These are phyloP conservation scores for Glomus cerebriforme DNA, from an alignment of 192 early-diverging fungal genomes.

Conservation along the genomic window DNA sequence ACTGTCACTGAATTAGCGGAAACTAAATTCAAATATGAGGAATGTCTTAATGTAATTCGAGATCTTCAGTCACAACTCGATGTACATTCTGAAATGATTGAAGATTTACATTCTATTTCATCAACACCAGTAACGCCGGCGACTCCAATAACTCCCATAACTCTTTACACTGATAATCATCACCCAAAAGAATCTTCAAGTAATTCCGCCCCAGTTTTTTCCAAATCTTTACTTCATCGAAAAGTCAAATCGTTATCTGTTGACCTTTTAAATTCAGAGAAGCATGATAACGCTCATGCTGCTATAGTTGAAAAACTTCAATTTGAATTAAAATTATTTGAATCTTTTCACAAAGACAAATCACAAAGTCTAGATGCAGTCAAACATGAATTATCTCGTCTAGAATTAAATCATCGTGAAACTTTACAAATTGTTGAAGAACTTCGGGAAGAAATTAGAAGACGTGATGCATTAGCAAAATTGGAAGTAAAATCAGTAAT, in stretches of 20 bases:
- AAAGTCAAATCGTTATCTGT: slow-evolving; percentile 19
- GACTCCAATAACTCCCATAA: not conserved
- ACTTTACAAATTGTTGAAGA: slow-evolving; percentile 28
- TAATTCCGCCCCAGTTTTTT: not conserved
- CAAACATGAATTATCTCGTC: slow-evolving; percentile 14
- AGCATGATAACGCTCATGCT: not conserved
- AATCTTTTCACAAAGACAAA: slow-evolving; percentile 19
- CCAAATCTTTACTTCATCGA: not conserved
- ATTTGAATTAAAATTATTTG: slow-evolving; percentile 17
- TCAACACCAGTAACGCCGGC: not conserved
- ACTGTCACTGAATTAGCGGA: not conserved
- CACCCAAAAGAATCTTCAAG: not conserved
- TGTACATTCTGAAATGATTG: not conserved
- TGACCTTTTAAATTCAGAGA: slow-evolving; percentile 1
- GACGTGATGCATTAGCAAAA: slow-evolving; percentile 15
- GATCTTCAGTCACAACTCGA: not conserved
- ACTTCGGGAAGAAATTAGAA: slow-evolving; percentile 24
- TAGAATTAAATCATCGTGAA: slow-evolving; percentile 23
- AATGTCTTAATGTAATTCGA: not conserved
- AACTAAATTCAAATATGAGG: not conserved
- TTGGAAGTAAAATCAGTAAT: slow-evolving; percentile 14
- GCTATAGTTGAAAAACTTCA: slow-evolving; percentile 22
- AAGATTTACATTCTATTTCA: not conserved
- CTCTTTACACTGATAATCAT: not conserved
- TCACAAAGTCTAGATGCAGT: slow-evolving; percentile 22